Evolutionary conservation across 2,329 filamentous ascomycete genomes (phyloP).

Genomic region (Elsinoe arachidis): DNA sequence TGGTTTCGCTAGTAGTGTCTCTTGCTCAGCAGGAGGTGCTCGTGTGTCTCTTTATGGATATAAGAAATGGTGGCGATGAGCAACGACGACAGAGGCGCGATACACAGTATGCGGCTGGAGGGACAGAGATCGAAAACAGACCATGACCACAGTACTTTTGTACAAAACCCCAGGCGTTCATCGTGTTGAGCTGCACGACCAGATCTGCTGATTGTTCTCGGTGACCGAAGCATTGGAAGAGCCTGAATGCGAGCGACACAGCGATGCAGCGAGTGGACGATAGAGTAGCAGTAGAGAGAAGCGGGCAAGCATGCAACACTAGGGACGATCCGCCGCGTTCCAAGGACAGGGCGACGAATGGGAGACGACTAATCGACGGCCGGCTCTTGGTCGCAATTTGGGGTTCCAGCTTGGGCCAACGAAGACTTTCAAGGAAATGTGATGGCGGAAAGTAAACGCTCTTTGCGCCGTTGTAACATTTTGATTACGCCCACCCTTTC

Average conservation of each 20-base stretch:
- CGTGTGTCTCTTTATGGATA: background rate
- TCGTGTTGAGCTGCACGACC: slow-evolving; percentile 1
- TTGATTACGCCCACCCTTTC: slow-evolving; percentile 7
- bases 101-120: background rate
- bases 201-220: slow-evolving; percentile 13
- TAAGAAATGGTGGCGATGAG: background rate
- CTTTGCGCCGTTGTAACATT: slow-evolving; percentile 4
- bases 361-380: background rate
- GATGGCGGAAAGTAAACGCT: background rate
- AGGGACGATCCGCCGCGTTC: background rate
- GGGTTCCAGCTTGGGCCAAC: slow-evolving; percentile 1
- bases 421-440: background rate
- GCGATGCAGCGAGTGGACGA: background rate
- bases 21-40: background rate
- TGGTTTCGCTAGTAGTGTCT: background rate
- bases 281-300: background rate
- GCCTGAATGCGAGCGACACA: no score
- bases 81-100: slow-evolving; percentile 1
- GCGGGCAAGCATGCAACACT: background rate
- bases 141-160: background rate
- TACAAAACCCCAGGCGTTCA: slow-evolving; percentile 11
- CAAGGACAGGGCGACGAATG: background rate
- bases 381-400: background rate
- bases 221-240: slow-evolving; percentile 7
- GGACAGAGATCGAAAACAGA: slow-evolving; percentile 3